These are phyloP conservation scores for Microthyrium microscopicum DNA, from an alignment of 2,329 filamentous ascomycete species.

Conservation along the genomic window DNA sequence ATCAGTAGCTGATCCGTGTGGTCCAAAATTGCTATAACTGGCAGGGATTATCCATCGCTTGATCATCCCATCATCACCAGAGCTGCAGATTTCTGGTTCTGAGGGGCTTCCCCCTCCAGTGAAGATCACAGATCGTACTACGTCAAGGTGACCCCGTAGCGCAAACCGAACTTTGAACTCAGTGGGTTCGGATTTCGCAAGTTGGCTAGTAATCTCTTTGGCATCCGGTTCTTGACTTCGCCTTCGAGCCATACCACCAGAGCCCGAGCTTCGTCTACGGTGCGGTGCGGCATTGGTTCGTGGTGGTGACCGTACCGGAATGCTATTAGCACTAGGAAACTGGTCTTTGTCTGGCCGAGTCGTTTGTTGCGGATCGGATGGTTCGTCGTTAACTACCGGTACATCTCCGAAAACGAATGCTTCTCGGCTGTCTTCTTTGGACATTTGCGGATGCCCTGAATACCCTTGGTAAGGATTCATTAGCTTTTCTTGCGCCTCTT, in stretches of 20 bases:
- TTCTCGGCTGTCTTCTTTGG: constrained; percentile 48
- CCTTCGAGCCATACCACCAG: constrained; percentile 43
- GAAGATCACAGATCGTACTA: constrained; percentile 88
- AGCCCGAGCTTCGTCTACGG: constrained; percentile 60
- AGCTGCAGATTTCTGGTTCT: constrained; percentile 93
- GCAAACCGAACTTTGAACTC: constrained; percentile 90
- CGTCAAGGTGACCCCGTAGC: constrained; percentile 79
- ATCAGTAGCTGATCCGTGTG: constrained; percentile 43
- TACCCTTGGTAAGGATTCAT: too few species aligned
- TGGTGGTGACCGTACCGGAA: constrained; percentile 63
- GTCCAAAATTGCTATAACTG: constrained; percentile 48
- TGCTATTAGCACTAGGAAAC: constrained; percentile 67
- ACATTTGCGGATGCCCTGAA: too few species aligned
- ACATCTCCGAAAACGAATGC: constrained; percentile 89
- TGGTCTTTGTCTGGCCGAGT: constrained; percentile 68
- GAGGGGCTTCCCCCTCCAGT: constrained; percentile 89
- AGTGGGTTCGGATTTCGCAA: constrained; percentile 45
- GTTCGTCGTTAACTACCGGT: constrained; percentile 40
- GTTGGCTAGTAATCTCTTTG: constrained; percentile 26
- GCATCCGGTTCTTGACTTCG: constrained; percentile 45
- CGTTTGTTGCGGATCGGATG: constrained; percentile 35
- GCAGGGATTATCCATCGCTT: constrained; percentile 92
- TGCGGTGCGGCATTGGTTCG: constrained; percentile 48
- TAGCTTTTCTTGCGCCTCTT: too few species aligned
- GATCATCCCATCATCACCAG: constrained; percentile 85